Base-by-base conservation (phyloP, 2,329 filamentous ascomycete genomes). In the Clonostachys solani region DNA sequence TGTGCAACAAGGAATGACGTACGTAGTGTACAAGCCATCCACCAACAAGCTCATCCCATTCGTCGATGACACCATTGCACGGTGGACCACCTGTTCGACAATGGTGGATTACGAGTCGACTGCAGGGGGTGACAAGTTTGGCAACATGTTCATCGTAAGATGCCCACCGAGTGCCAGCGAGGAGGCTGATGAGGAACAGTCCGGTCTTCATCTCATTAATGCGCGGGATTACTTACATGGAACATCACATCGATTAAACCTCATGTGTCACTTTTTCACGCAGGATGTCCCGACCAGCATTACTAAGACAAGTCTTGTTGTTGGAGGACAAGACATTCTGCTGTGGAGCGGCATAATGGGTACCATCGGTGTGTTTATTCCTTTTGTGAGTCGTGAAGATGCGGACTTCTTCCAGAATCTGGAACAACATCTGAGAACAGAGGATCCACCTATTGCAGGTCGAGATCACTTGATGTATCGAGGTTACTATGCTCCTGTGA, bases 91-190 rank as follows among this genome's bases (percentile, higher is more conserved):
- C 1, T 88, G 88, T 55, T 87, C 88, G 1, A 81, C 91, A 4
- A 96, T 99, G 90, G 85, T 97, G 3, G 94, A 99, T 68, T 99
- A 99, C 66, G 94, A 99, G 64, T 95, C 94, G 2, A 84, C 89
- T 19, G 92, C 91, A 4, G 94, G 92, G 35, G 92, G 92, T 35
- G 94, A 99, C 72, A 97, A 96, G 63, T 99, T 99, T 55, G 95
- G 94, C 50, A 99, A 99, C 59, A 69, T 99, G 15, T 99, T 91
- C 85, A 81, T 99, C 41, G 77, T 99, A 33, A 87, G 94, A 43
- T 94, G 89, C 59, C 91, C 92, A 0, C 75, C 84, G 50, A 94
- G 95, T 64, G 84, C 86, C 8, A 95, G 89, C 36, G 86, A 91
- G 54, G 89, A 95, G 63, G 87, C 91, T 1, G 94, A 99, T 58